phyloP scores from a whole-genome alignment of 495 filamentous ascomycete species.

The Penicillium robsamsonii region DNA sequence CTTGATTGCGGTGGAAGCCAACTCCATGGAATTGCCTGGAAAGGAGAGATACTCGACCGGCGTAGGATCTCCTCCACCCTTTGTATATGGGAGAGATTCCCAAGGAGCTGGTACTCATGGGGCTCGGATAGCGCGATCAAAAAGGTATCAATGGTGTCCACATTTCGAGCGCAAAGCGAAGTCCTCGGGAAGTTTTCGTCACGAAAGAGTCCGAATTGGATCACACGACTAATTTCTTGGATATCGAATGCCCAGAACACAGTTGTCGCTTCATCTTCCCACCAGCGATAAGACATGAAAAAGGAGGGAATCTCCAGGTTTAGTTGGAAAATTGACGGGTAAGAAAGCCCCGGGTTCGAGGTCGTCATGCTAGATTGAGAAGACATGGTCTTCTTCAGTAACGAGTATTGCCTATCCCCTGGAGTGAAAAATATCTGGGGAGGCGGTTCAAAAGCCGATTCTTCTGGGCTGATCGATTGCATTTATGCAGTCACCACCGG shows the following conservation, averaged over 20 bases:
- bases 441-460: conserved; percentile 15
- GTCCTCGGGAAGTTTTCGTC: conserved; percentile 37
- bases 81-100: conserved; percentile 35
- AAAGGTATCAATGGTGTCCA: conserved; percentile 34
- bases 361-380: not conserved
- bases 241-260: conserved; percentile 45
- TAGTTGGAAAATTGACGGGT: conserved; percentile 35
- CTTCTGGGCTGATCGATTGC: conserved; percentile 18
- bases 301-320: conserved; percentile 35
- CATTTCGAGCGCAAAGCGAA: conserved; percentile 34
- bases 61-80: conserved; percentile 46
- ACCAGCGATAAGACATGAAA: conserved; percentile 36
- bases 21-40: conserved; percentile 33
- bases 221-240: conserved; percentile 37
- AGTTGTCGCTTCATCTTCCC: conserved; percentile 44
- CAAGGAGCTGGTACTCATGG: conserved; percentile 28
- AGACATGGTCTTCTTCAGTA: conserved; percentile 11
- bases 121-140: conserved; percentile 29
- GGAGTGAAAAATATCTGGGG: conserved; percentile 2
- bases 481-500: conserved; percentile 18
- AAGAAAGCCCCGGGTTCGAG: conserved; percentile 22
- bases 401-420: not conserved
- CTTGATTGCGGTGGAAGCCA: conserved; percentile 37
- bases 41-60: conserved; percentile 25
- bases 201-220: conserved; percentile 39